phyloP scores from a whole-genome alignment of 2,329 filamentous ascomycete genomes.

The Alternaria sp. region DNA sequence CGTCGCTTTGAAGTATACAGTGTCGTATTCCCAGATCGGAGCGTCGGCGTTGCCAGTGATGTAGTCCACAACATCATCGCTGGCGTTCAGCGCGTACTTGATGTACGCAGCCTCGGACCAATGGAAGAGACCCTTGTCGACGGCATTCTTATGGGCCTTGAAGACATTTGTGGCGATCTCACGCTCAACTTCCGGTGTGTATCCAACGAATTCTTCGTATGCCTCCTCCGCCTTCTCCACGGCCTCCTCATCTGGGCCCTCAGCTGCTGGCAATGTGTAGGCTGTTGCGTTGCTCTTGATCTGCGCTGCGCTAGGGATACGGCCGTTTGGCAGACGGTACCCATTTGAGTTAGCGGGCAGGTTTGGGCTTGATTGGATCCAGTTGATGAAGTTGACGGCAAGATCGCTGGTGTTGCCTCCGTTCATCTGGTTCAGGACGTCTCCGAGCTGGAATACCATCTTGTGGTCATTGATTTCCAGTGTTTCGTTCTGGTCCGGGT shows the following conservation, averaged over 20 bases:
- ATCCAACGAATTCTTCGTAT: constrained; percentile 25
- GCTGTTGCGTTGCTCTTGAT: constrained; percentile 35
- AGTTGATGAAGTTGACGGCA: constrained; percentile 67
- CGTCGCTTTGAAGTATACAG: constrained; percentile 65
- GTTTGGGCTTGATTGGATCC: constrained; percentile 65
- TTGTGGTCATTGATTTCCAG: constrained; percentile 67
- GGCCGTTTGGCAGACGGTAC: constrained; percentile 42
- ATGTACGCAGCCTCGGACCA: constrained; percentile 71
- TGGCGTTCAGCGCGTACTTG: constrained; percentile 63
- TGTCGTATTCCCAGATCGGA: constrained; percentile 59
- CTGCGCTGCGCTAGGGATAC: constrained; percentile 41
- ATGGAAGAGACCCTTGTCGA: constrained; percentile 64
- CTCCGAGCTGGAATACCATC: constrained; percentile 69
- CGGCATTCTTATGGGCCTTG: constrained; percentile 60
- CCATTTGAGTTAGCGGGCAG: constrained; percentile 53
- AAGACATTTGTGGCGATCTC: constrained; percentile 58
- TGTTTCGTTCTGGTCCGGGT: constrained; percentile 62
- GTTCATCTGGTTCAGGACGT: constrained; percentile 67
- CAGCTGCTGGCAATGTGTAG: constrained; percentile 18
- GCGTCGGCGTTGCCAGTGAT: constrained; percentile 48
- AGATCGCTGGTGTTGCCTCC: constrained; percentile 52
- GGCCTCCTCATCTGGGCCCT: constrained; percentile 25
- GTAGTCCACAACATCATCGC: constrained; percentile 61
- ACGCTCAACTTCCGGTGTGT: constrained; percentile 33
- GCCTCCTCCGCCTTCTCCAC: constrained; percentile 29